Conservation (phyloP, 176 grass and related monocot genomes). For the Oryza nivara region DNA sequence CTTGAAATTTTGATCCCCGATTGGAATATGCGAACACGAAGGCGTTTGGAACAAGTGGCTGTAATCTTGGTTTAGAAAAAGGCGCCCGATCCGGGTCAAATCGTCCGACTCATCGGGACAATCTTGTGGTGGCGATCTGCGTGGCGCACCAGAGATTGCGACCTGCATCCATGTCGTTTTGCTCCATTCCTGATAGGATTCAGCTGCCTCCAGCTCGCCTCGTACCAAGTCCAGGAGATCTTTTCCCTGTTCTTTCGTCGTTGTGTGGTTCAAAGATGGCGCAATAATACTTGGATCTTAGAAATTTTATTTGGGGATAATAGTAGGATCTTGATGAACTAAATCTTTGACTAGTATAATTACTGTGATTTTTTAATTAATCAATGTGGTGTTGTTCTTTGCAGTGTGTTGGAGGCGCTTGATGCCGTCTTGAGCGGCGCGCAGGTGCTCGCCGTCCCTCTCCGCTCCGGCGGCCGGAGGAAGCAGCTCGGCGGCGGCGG, state of each 20-base stretch:
- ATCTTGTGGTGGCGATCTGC: conserved; percentile 13
- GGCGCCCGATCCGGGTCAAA: conserved; percentile 17
- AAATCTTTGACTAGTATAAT: background rate
- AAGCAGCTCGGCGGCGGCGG: conserved; percentile 43
- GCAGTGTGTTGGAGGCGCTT: conserved; percentile 78
- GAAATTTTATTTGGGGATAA: background rate
- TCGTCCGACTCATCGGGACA: conserved; percentile 40
- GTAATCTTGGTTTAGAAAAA: conserved; percentile 1
- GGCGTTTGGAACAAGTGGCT: conserved; percentile 1
- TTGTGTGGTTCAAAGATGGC: conserved; percentile 14
- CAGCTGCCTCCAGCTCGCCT: conserved; percentile 18
- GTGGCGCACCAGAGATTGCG: conserved; percentile 23
- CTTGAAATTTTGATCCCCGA: background rate
- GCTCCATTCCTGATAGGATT: conserved; percentile 27
- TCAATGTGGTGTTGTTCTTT: background rate
- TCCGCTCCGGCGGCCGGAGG: conserved; percentile 50
- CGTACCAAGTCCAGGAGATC: background rate
- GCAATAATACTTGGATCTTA: background rate
- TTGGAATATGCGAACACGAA: conserved; percentile 34
- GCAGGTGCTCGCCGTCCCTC: conserved; percentile 58
- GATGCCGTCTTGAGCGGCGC: conserved; percentile 78
- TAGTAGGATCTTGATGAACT: background rate
- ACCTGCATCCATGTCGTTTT: conserved; percentile 16
- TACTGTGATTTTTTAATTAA: conserved; percentile 1
- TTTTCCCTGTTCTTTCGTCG: background rate